A percentile compares a stretch with the other conserved stretches of the same genome.
phyloP scores from a whole-genome alignment of 148 eudicot genomes.

The Chenopodium berlandieri region DNA sequence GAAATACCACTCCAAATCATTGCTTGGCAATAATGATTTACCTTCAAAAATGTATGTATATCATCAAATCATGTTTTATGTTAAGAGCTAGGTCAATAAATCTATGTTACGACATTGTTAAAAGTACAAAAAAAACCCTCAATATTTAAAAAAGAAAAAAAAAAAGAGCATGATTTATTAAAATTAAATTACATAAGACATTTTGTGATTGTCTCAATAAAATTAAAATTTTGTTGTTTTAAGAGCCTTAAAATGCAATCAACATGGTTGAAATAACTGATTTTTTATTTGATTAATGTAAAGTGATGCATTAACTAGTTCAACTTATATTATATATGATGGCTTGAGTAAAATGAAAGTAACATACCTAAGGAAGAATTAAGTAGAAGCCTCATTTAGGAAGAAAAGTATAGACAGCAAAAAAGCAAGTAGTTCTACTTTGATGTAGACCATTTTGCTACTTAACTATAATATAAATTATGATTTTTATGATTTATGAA shows the following conservation, averaged over 20 bases:
- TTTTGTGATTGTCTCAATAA: no score
- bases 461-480: not conserved
- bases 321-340: not conserved
- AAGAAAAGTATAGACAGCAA: conserved; percentile 35
- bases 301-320: not conserved
- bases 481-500: no score
- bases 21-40: conserved; percentile 62
- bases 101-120: no score
- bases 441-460: conserved; percentile 18
- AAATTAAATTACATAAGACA: no score
- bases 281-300: not conserved
- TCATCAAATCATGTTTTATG: not conserved
- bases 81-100: no score
- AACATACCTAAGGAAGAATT: conserved; percentile 15
- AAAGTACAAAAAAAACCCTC: no score
- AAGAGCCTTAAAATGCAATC: not conserved
- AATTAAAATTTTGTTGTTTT: no score
- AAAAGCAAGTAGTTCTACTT: conserved; percentile 16
- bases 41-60: conserved; percentile 23
- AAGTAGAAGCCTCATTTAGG: conserved; percentile 25
- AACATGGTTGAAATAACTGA: not conserved
- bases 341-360: conserved; percentile 24
- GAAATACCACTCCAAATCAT: conserved; percentile 70
- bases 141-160: no score
- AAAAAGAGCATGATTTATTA: no score